Evolutionary conservation across 768 basidiomycete genomes (phyloP), one percentile per base, ranked within the genome.

Genomic region (Amanita phalloides): DNA sequence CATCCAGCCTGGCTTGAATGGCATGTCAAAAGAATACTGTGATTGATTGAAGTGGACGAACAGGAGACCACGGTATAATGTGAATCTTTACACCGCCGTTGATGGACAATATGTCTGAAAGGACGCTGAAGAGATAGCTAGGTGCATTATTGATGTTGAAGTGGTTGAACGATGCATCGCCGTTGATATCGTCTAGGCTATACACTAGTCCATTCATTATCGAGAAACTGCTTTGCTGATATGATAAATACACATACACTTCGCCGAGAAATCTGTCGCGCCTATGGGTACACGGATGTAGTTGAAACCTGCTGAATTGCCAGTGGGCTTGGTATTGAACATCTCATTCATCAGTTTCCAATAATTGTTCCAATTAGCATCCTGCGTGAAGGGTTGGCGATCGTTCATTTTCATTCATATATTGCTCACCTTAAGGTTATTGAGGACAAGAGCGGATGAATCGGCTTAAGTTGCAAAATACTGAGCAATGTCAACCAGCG

Each of bases 1-100:
- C 84, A 87, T 86, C 86, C 87, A 90, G 4, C 69, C 83, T 9
- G 87, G 86, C 84, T 87, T 53, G 36, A 53, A 68, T 42, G 21
- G 25, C 13, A 42, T 25, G 5, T 32, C 43, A 35, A 21, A 25
- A 6, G 25, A 25, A 21, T 3, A 17, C 20, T 14, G 17, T 13
- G 6, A 7, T 25, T 5, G 26, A 3, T 14, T 13, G 13, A 46
- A 28, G 14, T 7, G 6, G 28, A 66, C 76, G 55, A 60, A 86
- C 86, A 2, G 85, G 84, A 28, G 84, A 86, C 87, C 87, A 89
- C 4, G 87, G 82, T 13, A 83, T 46, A 5, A 85, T 54, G 55
- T 84, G 80, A 21, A 85, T 67, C 57, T 71, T 75, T 52, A 82
- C 50, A 57, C 66, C 58, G 23, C 61, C 66, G 53, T 85, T 86